Evolutionary conservation across 78 protist species (phyloP).

Genomic region (Diacronema lutheri): DNA sequence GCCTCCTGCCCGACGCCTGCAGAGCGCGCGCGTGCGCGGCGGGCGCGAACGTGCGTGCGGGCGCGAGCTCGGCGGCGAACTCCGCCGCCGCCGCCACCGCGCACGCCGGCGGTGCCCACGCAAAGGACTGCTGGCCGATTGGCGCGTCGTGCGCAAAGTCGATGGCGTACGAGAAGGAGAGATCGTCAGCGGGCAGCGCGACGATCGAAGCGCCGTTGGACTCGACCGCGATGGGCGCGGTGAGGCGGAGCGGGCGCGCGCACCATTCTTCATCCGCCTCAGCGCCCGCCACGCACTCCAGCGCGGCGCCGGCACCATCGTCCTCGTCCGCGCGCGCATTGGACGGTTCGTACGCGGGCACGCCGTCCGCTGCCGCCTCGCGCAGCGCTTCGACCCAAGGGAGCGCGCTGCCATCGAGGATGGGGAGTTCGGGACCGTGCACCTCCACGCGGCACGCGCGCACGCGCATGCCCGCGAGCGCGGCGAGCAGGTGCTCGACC

Average conservation of each 20-base stretch:
- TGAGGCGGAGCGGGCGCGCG: background rate
- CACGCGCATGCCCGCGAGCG: background rate
- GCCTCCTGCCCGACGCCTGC: background rate
- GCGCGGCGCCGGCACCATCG: background rate
- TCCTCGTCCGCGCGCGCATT: background rate
- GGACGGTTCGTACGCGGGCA: too few species aligned
- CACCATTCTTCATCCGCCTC: too few species aligned
- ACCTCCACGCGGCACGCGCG: background rate
- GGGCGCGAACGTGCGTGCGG: background rate
- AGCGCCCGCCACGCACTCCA: too few species aligned
- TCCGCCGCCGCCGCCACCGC: too few species aligned
- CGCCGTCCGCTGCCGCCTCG: background rate
- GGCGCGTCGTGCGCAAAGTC: background rate
- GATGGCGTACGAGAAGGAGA: background rate
- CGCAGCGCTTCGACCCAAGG: background rate
- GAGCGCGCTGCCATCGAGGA: background rate
- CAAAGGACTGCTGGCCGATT: background rate
- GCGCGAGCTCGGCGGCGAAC: background rate
- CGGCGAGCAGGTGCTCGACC: conserved; percentile 19
- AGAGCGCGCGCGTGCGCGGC: background rate
- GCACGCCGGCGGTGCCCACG: background rate
- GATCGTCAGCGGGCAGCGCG: background rate
- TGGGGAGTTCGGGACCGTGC: background rate
- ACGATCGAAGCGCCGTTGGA: background rate
- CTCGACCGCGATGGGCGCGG: background rate